Base-by-base conservation (phyloP, 768 basidiomycete species). In the Lactarius akahatsu region DNA sequence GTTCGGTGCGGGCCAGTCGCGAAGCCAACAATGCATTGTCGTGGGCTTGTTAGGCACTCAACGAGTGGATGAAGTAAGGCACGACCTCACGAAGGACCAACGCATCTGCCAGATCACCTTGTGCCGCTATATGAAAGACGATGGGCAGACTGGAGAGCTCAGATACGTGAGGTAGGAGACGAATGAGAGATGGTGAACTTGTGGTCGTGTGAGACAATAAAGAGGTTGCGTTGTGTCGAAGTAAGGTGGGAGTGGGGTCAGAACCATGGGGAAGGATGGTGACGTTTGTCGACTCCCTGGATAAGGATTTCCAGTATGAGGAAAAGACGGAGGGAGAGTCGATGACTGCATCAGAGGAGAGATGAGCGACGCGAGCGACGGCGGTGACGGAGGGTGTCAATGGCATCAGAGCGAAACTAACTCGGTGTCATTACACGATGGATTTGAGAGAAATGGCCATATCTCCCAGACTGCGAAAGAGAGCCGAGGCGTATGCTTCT, bases 1-100 rank as follows among this genome's bases (percentile, higher is more conserved):
- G 80, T 71, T 90, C 86, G 9, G 82, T 75, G 43, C 82, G 82
- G 0, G 96, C 92, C 59, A 98, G 78, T 52, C 88, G 85, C 60
- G 92, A 87, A 16, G 94, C 93, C 20, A 98, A 83, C 40, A 98
- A 78, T 30, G 94, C 91, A 76, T 98, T 89, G 74, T 96, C 92
- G 72, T 96, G 91, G 3, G 94, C 92, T 73, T 94, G 84, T 74
- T 94, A 90, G 4, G 86, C 75, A 1, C 84, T 86, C 41, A 85
- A 82, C 6, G 94, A 96, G 72, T 96, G 81, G 58, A 98, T 71
- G 74, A 94, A 88, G 77, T 88, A 92, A 34, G 91, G 91, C 7
- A 92, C 85, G 23, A 86, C 82, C n/a, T 89, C 85, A 47, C 89
- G 87, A 64, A 96, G 86, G 15, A 89, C 79, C 50, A 95, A 82